Percentiles rank a stretch among this genome's conserved stretches.
Evolutionary conservation across 441 rosid species (phyloP).

Genomic region (Macaranga tanarius): DNA sequence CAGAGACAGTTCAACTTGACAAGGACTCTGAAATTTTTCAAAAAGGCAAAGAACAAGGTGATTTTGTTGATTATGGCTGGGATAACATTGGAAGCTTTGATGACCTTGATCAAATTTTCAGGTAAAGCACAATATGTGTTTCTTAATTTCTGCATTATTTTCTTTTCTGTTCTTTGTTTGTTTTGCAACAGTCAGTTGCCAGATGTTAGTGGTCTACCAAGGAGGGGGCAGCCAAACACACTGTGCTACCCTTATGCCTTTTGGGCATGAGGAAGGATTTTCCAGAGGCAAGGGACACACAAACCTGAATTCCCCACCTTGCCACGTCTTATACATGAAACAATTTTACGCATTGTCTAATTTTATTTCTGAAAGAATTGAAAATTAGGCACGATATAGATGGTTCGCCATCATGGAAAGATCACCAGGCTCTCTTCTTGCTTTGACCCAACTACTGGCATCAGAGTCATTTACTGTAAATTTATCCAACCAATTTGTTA

Average conservation of each 20-base stretch:
- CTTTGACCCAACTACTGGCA: not conserved
- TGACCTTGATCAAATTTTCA: slow-evolving; percentile 89
- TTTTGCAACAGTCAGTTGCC: not conserved
- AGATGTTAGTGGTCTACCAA: not conserved
- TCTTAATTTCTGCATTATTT: slow-evolving; percentile 3
- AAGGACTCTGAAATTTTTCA: slow-evolving; percentile 56
- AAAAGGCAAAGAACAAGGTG: slow-evolving; percentile 68
- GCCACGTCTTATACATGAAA: not conserved
- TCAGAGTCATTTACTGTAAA: not conserved
- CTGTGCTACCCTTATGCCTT: not conserved
- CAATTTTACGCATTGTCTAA: not conserved
- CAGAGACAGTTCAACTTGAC: slow-evolving; percentile 48
- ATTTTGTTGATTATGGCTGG: slow-evolving; percentile 87
- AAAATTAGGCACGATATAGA: not conserved
- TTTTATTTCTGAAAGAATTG: slow-evolving; percentile 2
- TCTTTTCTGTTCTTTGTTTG: not conserved
- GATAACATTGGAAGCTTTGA: slow-evolving; percentile 93
- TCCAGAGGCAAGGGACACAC: not conserved
- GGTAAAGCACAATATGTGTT: slow-evolving; percentile 53
- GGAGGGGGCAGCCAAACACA: not conserved
- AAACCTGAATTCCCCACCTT: not conserved
- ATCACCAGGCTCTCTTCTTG: not conserved
- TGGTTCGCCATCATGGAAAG: slow-evolving; percentile 4
- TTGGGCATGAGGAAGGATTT: not conserved
- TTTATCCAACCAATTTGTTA: not conserved